phyloP scores from a whole-genome alignment of 1,284 basidiomycete species.

The Austroboletus niveus region DNA sequence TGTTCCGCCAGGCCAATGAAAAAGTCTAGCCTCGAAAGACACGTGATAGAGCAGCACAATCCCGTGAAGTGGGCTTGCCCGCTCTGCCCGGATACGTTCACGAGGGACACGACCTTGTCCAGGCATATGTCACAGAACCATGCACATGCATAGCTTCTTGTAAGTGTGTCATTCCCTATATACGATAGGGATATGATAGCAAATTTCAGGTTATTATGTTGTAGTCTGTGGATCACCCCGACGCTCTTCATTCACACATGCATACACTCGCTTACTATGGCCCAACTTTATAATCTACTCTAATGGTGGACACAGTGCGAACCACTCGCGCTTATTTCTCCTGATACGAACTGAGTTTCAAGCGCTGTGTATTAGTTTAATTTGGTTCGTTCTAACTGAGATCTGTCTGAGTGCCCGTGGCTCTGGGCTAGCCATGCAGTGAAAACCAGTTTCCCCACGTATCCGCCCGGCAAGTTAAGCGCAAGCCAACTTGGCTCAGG shows the following conservation, averaged over 20 bases:
- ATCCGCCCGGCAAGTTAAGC: conserved; percentile 12
- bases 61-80: not conserved
- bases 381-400: not conserved
- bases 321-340: not conserved
- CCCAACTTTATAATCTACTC: too few species aligned
- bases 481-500: not conserved
- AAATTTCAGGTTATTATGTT: not conserved
- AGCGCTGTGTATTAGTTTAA: not conserved
- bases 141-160: not conserved
- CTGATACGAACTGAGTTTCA: conserved; percentile 10
- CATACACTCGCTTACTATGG: not conserved
- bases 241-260: not conserved
- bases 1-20: not conserved
- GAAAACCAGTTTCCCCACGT: not conserved
- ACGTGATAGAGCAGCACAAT: not conserved
- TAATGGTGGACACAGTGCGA: too few species aligned
- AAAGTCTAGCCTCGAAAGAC: not conserved
- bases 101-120: not conserved
- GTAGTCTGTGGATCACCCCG: not conserved
- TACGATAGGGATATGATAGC: not conserved
- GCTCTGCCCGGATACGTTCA: not conserved
- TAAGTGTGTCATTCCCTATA: conserved; percentile 2
- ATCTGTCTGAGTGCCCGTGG: not conserved
- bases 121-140: not conserved
- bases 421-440: conserved; percentile 2